A percentile compares a stretch with the other conserved stretches of the same genome.
Evolutionary conservation across 306 rosid species (phyloP).

Genomic region (Pyrus pyrifolia): DNA sequence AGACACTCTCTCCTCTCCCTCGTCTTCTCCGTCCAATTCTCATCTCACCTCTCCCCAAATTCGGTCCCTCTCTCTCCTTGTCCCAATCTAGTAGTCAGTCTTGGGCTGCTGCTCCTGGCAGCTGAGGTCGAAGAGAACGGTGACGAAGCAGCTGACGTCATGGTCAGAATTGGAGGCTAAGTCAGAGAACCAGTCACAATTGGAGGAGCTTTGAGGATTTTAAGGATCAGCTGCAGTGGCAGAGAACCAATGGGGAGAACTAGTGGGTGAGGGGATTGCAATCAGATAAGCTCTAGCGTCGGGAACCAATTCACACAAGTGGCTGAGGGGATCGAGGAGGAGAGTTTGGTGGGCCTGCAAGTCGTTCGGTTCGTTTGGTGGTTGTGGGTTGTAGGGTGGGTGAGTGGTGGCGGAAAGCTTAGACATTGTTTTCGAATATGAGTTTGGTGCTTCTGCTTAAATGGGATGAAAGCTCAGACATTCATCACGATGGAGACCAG

Average conservation of each 20-base stretch:
- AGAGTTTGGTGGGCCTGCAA: not conserved
- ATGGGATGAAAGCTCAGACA: no score
- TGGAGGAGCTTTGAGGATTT: no score
- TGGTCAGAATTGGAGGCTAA: conserved; percentile 47
- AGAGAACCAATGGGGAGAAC: no score
- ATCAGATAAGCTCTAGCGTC: not conserved
- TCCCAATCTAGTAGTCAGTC: not conserved
- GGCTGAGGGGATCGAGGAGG: not conserved
- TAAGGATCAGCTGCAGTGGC: no score
- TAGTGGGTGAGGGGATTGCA: no score
- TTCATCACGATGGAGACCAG: no score
- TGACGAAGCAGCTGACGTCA: conserved; percentile 56
- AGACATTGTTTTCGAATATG: not conserved
- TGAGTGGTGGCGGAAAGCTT: not conserved
- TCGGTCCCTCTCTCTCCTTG: no score
- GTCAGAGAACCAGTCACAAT: conserved; percentile 34
- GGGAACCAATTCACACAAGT: conserved; percentile 26
- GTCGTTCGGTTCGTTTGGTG: not conserved
- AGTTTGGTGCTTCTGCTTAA: no score
- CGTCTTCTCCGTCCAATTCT: no score
- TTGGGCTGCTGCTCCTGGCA: conserved; percentile 9
- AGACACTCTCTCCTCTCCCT: no score
- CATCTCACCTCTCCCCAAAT: no score
- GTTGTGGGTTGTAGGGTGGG: conserved; percentile 5
- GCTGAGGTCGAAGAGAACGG: conserved; percentile 56